Percentiles rank a stretch among this genome's conserved stretches.
phyloP scores from a whole-genome alignment of 1,284 basidiomycete genomes.

The Melampsora americana region DNA sequence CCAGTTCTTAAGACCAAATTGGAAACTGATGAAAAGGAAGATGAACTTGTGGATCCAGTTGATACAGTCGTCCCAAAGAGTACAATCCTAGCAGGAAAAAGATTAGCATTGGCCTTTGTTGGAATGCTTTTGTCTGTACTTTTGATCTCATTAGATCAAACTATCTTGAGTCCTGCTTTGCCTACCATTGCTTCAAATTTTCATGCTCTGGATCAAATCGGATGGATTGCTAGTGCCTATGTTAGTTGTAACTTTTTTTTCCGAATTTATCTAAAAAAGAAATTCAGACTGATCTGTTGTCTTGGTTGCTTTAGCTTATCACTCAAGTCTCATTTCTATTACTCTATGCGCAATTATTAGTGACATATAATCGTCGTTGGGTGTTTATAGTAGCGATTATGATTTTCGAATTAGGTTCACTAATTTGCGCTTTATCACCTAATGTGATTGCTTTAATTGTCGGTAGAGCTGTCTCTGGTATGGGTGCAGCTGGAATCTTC shows the following conservation, averaged over 20 bases:
- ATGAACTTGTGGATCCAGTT: too few species aligned
- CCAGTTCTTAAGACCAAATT: too few species aligned
- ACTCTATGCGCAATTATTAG: constrained; percentile 56
- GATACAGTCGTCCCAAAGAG: too few species aligned
- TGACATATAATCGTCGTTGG: constrained; percentile 57
- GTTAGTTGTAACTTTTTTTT: constrained; percentile 46
- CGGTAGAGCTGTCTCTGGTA: constrained; percentile 59
- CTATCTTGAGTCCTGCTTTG: constrained; percentile 22
- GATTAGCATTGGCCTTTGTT: neutral
- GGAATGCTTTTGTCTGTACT: neutral
- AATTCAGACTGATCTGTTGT: too few species aligned
- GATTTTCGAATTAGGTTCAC: constrained; percentile 59
- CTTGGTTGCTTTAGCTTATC: constrained; percentile 51
- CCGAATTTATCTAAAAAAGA: too few species aligned
- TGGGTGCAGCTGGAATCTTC: constrained; percentile 60
- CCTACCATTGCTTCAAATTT: constrained; percentile 56
- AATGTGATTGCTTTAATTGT: constrained; percentile 58
- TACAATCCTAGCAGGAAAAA: neutral
- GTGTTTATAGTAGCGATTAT: constrained; percentile 58
- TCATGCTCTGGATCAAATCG: constrained; percentile 57
- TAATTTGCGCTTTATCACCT: constrained; percentile 59
- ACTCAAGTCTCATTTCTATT: constrained; percentile 56
- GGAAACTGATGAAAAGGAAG: too few species aligned
- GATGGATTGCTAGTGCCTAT: constrained; percentile 58
- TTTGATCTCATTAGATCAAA: neutral